Percentiles rank a stretch among this genome's conserved stretches.
phyloP scores from a whole-genome alignment of 805 yeast genomes.

The Kodamaea laetipori region DNA sequence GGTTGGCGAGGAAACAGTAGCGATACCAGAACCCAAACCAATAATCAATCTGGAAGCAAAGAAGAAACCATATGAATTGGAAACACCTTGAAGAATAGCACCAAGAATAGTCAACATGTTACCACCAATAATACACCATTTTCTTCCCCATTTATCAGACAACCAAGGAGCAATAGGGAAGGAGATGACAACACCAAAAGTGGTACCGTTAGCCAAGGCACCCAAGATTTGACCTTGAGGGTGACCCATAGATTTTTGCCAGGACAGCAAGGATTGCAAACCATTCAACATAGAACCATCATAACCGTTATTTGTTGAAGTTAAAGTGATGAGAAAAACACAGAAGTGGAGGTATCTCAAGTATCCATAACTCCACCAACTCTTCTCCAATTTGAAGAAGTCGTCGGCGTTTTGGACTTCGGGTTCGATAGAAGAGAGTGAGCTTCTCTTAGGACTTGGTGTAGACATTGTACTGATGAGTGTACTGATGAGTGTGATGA shows the following conservation, averaged over 20 bases:
- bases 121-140: conserved; percentile 29
- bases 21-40: conserved; percentile 49
- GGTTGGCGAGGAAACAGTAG: conserved; percentile 49
- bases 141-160: conserved; percentile 46
- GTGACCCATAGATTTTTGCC: conserved; percentile 39
- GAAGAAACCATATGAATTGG: conserved; percentile 40
- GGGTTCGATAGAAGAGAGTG: conserved; percentile 4
- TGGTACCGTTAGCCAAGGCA: conserved; percentile 23
- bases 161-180: conserved; percentile 30
- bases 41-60: conserved; percentile 48
- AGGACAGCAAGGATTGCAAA: conserved; percentile 46
- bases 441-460: conserved; percentile 2
- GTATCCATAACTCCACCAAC: conserved; percentile 40
- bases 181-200: conserved; percentile 41
- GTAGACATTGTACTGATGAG: conserved; percentile 2
- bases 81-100: conserved; percentile 38
- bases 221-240: conserved; percentile 25
- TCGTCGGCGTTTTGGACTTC: conserved; percentile 1
- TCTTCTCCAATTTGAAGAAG: conserved; percentile 18
- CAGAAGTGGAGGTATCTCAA: conserved; percentile 38
- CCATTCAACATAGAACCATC: conserved; percentile 47
- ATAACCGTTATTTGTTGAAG: conserved; percentile 45
- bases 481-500: not conserved
- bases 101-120: conserved; percentile 32
- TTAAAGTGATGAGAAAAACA: conserved; percentile 43